Base-by-base conservation (phyloP, 2,329 filamentous ascomycete genomes). In the Botrytis tulipae region DNA sequence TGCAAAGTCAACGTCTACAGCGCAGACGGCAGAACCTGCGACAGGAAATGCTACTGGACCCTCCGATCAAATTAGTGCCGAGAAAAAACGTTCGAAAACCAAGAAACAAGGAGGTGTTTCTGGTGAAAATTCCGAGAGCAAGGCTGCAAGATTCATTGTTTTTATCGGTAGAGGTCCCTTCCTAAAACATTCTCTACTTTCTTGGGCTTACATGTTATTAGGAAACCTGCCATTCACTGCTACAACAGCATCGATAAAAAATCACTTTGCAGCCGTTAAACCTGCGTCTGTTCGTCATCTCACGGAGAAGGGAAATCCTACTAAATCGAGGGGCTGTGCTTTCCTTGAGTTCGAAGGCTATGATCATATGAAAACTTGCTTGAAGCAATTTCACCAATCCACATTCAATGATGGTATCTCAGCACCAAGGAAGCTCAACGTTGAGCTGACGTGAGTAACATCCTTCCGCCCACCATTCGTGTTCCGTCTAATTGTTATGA, bases 151-250 rank as follows among this genome's bases (percentile, higher is more conserved):
- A 74, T 94, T 93, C 84, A 93, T 94, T 75, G 89, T 91, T 79
- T 96, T 96, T 83, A 90, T 95, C 76, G 91, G 89, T 89, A 83
- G 35, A 84, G 79, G 82, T 74, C 78, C 35, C 37, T 20, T 4
- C 37, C 42, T 42, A 29, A 3, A 29, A 1, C 22, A 22, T 14
- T 22, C 22, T 54, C 35, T 57, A 40, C 18, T 4, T 48, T n/a
- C 20, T 32, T 22, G 20, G 32, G 10, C 16, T 59, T 16, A 60
- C 14, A 29, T 44, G 48, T 76, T 79, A 32, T 29, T 77, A 88
- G 93, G 95, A 82, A 98, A 98, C 84, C 91, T 98, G 9, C 95
- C 95, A 68, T 98, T 90, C 87, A 90, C 87, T 75, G 93, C 94
- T 59, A 97, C 92, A 6, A 86, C 87, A 70, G 88, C 88, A 68